These are phyloP conservation scores for Acephala macrosclerotiorum DNA, from an alignment of 2,329 filamentous ascomycete genomes.

Conservation along the genomic window DNA sequence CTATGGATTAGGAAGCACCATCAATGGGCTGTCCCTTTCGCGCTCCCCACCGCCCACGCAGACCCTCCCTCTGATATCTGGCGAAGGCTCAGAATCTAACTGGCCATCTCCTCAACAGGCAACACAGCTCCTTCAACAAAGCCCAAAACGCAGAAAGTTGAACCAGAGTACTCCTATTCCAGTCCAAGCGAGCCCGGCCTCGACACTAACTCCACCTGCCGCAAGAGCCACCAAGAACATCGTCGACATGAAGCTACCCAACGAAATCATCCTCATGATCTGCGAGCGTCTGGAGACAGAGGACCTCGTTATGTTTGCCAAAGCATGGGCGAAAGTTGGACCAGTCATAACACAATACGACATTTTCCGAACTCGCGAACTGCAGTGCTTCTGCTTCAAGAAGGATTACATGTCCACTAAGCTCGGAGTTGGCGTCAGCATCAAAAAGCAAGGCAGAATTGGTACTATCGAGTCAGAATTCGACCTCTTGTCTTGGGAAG, in stretches of 20 bases:
- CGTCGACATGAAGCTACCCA: slow-evolving; percentile 42
- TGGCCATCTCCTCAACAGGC: slow-evolving; percentile 10
- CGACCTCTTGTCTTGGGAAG: slow-evolving; percentile 54
- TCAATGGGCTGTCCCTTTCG: background rate
- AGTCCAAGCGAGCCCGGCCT: slow-evolving; percentile 25
- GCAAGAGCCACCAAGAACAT: slow-evolving; percentile 5
- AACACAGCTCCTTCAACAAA: background rate
- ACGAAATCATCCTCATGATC: slow-evolving; percentile 50
- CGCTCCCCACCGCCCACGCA: background rate
- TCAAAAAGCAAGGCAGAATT: slow-evolving; percentile 3
- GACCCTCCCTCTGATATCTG: background rate
- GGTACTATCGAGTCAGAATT: slow-evolving; percentile 53
- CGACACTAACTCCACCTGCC: slow-evolving; percentile 1
- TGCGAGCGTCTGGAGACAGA: slow-evolving; percentile 43
- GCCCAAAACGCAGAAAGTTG: background rate
- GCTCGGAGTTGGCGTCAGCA: slow-evolving; percentile 50
- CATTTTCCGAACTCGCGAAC: slow-evolving; percentile 47
- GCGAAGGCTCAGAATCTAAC: background rate
- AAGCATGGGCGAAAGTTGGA: slow-evolving; percentile 29
- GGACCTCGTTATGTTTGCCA: slow-evolving; percentile 32
- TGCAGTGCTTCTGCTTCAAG: slow-evolving; percentile 52
- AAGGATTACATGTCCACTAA: slow-evolving; percentile 42
- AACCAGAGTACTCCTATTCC: background rate
- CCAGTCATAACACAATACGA: slow-evolving; percentile 31
- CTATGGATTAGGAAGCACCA: background rate